Evolutionary conservation across 1,139 yeast genomes (phyloP).

Genomic region (Eremothecium sinecaudum): DNA sequence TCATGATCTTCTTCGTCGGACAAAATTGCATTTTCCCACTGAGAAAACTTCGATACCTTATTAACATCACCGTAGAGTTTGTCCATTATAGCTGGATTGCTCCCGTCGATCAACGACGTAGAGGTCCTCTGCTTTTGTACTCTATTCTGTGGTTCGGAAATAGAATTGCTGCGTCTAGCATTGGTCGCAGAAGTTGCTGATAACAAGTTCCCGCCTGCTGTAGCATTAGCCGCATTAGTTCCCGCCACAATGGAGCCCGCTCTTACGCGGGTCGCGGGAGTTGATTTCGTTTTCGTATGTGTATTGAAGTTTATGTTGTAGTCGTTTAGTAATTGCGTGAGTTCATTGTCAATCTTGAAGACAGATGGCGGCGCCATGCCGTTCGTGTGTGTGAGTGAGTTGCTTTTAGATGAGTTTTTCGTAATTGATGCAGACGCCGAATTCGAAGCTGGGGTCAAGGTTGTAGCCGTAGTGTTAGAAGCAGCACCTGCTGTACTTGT

Average conservation of each 20-base stretch:
- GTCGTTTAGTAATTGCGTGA: conserved; percentile 21
- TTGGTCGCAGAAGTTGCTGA: conserved; percentile 9
- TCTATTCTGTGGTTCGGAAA: conserved; percentile 11
- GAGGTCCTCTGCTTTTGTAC: conserved; percentile 20
- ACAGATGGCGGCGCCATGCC: conserved; percentile 6
- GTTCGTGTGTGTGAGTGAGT: background rate
- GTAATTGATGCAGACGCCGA: background rate
- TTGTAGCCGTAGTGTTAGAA: background rate
- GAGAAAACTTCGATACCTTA: conserved; percentile 4
- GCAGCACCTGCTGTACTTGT: background rate
- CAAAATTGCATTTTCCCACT: conserved; percentile 15
- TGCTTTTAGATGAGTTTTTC: background rate
- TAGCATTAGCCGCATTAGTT: background rate
- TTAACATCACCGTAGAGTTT: conserved; percentile 16
- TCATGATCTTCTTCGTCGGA: conserved; percentile 18
- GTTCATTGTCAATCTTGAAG: conserved; percentile 17
- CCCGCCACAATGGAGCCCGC: conserved; percentile 10
- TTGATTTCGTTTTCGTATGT: conserved; percentile 4
- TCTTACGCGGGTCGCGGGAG: conserved; percentile 7
- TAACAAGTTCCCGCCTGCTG: conserved; percentile 9
- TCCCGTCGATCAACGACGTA: conserved; percentile 19
- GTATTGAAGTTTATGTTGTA: conserved; percentile 22
- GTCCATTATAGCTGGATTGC: conserved; percentile 16
- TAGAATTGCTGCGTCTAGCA: conserved; percentile 10
- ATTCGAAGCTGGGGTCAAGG: background rate